Conservation (phyloP, 208 protist species). For the Endotrypanum monterogeii region DNA sequence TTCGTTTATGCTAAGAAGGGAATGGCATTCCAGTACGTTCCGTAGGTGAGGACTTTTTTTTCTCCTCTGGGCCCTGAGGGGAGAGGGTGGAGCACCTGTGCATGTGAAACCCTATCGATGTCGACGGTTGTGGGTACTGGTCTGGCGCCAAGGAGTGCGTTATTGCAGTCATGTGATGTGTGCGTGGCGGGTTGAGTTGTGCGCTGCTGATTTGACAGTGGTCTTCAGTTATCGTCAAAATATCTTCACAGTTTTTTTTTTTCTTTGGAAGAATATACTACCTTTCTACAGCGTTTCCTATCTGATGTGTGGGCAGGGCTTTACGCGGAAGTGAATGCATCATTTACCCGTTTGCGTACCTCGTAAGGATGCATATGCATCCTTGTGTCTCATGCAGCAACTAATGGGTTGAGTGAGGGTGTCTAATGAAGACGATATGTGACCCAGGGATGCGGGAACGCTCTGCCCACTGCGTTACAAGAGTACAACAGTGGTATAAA, state of each 20-base stretch:
- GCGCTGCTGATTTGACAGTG: not conserved
- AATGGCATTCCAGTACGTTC: constrained; percentile 62
- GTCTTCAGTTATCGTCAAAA: not conserved
- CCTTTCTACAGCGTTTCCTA: not conserved
- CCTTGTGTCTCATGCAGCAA: not conserved
- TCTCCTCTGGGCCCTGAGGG: not conserved
- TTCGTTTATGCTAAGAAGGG: constrained; percentile 86
- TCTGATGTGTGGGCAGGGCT: too few species aligned
- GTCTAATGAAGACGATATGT: not conserved
- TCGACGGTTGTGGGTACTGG: too few species aligned
- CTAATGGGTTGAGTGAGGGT: not conserved
- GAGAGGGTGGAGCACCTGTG: not conserved
- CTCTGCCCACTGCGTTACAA: not conserved
- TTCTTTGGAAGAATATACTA: not conserved
- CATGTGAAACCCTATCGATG: too few species aligned
- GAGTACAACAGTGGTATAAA: not conserved
- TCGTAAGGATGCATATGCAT: not conserved
- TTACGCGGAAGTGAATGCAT: not conserved
- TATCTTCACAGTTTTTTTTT: constrained; percentile 13
- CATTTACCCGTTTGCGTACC: not conserved
- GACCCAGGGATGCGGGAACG: not conserved
- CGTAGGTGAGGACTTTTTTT: constrained; percentile 22
- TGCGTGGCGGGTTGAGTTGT: not conserved
- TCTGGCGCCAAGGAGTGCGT: too few species aligned
- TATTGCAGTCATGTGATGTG: not conserved